Conservation (phyloP, 2,329 filamentous ascomycete genomes). For the Clonostachys sp. region DNA sequence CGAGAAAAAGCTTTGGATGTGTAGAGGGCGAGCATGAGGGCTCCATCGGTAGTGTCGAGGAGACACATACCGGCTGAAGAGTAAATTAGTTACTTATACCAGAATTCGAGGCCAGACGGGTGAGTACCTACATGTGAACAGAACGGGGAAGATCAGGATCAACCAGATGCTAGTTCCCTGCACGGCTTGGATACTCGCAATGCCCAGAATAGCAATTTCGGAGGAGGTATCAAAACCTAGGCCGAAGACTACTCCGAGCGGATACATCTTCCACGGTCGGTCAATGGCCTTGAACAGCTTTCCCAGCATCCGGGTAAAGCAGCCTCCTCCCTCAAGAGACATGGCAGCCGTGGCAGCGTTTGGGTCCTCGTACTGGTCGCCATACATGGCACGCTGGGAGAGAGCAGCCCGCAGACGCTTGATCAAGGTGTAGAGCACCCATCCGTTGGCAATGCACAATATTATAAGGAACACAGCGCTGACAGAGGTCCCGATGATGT, state of each 20-base stretch:
- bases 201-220: conserved; percentile 87
- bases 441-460: conserved; percentile 78
- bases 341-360: conserved; percentile 19
- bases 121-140: conserved; percentile 69
- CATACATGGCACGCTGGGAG: conserved; percentile 13
- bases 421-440: conserved; percentile 78
- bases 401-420: conserved; percentile 62
- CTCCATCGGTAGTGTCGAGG: conserved; percentile 87
- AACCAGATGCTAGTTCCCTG: conserved; percentile 89
- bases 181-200: conserved; percentile 81
- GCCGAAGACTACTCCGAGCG: conserved; percentile 81
- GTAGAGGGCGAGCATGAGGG: conserved; percentile 92
- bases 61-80: conserved; percentile 85
- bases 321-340: conserved; percentile 71
- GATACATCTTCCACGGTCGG: conserved; percentile 93
- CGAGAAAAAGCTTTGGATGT: conserved; percentile 73
- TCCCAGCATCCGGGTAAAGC: conserved; percentile 67
- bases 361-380: conserved; percentile 7
- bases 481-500: conserved; percentile 84
- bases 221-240: conserved; percentile 94
- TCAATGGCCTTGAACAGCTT: conserved; percentile 72
- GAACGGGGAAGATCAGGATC: conserved; percentile 82
- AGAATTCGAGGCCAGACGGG: background rate
- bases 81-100: background rate
- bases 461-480: conserved; percentile 80